phyloP scores from a whole-genome alignment of 1,139 yeast species.

The Zygosaccharomyces pseudobailii region DNA sequence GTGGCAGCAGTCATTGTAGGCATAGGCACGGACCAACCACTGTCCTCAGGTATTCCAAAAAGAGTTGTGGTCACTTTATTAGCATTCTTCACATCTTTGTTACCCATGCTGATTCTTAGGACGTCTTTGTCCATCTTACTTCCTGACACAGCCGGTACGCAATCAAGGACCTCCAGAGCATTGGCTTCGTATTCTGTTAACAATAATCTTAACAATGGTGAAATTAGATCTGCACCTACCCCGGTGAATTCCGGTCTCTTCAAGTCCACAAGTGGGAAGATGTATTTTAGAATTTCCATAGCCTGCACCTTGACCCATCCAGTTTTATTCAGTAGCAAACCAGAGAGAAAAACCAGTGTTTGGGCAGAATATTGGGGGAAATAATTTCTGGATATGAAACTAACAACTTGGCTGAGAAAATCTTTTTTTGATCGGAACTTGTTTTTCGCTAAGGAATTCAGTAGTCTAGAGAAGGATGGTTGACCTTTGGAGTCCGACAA shows the following conservation, averaged over 20 bases:
- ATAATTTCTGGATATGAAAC: constrained; percentile 59
- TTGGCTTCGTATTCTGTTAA: constrained; percentile 84
- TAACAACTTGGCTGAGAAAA: constrained; percentile 74
- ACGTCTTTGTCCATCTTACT: constrained; percentile 88
- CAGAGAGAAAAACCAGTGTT: constrained; percentile 67
- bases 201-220: constrained; percentile 78
- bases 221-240: constrained; percentile 90
- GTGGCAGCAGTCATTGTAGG: constrained; percentile 85
- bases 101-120: constrained; percentile 86
- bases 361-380: constrained; percentile 76
- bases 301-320: constrained; percentile 80
- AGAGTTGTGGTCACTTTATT: constrained; percentile 83
- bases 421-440: constrained; percentile 86
- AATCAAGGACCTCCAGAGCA: constrained; percentile 86
- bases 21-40: constrained; percentile 97
- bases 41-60: constrained; percentile 95
- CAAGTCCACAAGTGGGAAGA: constrained; percentile 75
- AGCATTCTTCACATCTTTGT: constrained; percentile 68
- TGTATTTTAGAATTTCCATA: constrained; percentile 63
- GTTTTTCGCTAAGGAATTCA: constrained; percentile 69
- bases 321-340: constrained; percentile 69
- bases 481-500: constrained; percentile 59
- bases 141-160: constrained; percentile 79
- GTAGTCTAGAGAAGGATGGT: constrained; percentile 62
- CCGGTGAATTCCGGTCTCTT: constrained; percentile 77